phyloP scores from a whole-genome alignment of 2,329 filamentous ascomycete genomes.

The Onygena corvina region DNA sequence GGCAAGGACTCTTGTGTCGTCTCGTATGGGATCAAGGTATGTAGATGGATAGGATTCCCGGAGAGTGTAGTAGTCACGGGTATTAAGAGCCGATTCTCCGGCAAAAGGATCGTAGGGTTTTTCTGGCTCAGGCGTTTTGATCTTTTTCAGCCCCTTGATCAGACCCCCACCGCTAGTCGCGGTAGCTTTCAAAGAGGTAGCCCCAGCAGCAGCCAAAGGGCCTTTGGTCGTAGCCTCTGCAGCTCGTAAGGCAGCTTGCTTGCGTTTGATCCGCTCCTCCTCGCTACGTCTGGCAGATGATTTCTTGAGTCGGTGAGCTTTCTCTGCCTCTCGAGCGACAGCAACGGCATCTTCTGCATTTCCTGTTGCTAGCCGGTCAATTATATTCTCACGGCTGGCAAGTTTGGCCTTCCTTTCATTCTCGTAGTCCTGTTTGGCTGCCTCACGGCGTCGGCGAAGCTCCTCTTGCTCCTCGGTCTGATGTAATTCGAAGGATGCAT shows the following conservation, averaged over 20 bases:
- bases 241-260: constrained; percentile 30
- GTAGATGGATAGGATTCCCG: constrained; percentile 61
- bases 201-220: constrained; percentile 7
- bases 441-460: constrained; percentile 49
- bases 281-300: constrained; percentile 49
- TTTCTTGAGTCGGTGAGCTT: constrained; percentile 56
- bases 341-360: constrained; percentile 47
- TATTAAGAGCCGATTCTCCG: constrained; percentile 50
- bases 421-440: constrained; percentile 55
- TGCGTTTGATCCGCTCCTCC: constrained; percentile 37
- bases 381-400: constrained; percentile 54
- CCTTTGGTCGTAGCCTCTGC: constrained; percentile 24
- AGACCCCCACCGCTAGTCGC: constrained; percentile 33
- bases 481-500: constrained; percentile 34
- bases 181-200: constrained; percentile 1
- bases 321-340: constrained; percentile 42
- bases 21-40: constrained; percentile 56
- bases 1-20: constrained; percentile 54
- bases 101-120: constrained; percentile 82
- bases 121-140: constrained; percentile 49
- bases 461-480: constrained; percentile 54
- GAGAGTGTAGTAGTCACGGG: constrained; percentile 57
- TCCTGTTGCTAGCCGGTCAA: constrained; percentile 55
- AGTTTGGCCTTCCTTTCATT: constrained; percentile 54
- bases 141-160: constrained; percentile 69